Percentiles rank a stretch among this genome's conserved stretches.
Evolutionary conservation across 2,329 filamentous ascomycete genomes (phyloP).

Genomic region (Aspergillus cejpii): DNA sequence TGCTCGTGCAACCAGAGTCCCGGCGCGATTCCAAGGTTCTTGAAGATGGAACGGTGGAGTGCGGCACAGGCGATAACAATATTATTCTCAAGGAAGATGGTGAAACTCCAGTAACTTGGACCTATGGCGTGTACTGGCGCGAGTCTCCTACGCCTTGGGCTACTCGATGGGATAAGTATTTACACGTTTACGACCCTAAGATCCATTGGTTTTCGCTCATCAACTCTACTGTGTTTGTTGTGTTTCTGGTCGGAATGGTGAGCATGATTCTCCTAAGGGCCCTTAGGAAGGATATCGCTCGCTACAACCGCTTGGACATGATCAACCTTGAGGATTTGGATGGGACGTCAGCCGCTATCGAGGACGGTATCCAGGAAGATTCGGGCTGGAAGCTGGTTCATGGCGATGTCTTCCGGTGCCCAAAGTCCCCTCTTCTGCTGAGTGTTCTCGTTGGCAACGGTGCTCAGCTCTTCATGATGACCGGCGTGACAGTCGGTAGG

Average conservation of each 20-base stretch:
- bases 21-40: slow-evolving; percentile 50
- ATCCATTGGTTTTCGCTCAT: slow-evolving; percentile 99
- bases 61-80: slow-evolving; percentile 51
- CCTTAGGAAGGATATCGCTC: slow-evolving; percentile 86
- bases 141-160: slow-evolving; percentile 83
- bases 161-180: slow-evolving; percentile 96
- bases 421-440: slow-evolving; percentile 72
- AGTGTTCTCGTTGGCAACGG: slow-evolving; percentile 88
- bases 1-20: slow-evolving; percentile 78
- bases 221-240: slow-evolving; percentile 89
- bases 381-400: slow-evolving; percentile 98
- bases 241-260: slow-evolving; percentile 85
- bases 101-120: slow-evolving; percentile 68
- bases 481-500: slow-evolving; percentile 74
- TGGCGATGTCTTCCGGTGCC: slow-evolving; percentile 90
- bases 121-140: slow-evolving; percentile 87
- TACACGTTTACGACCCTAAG: slow-evolving; percentile 94
- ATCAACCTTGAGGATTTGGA: slow-evolving; percentile 85
- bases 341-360: slow-evolving; percentile 63
- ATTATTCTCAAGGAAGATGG: slow-evolving; percentile 60
- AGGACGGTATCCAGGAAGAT: slow-evolving; percentile 94
- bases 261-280: slow-evolving; percentile 85
- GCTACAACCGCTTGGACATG: slow-evolving; percentile 91
- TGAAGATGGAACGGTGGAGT: slow-evolving; percentile 54
- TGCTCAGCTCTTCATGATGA: slow-evolving; percentile 96